A percentile compares a stretch with the other conserved stretches of the same genome.
phyloP scores from a whole-genome alignment of 345 rosid species.

The Boechera stricta region DNA sequence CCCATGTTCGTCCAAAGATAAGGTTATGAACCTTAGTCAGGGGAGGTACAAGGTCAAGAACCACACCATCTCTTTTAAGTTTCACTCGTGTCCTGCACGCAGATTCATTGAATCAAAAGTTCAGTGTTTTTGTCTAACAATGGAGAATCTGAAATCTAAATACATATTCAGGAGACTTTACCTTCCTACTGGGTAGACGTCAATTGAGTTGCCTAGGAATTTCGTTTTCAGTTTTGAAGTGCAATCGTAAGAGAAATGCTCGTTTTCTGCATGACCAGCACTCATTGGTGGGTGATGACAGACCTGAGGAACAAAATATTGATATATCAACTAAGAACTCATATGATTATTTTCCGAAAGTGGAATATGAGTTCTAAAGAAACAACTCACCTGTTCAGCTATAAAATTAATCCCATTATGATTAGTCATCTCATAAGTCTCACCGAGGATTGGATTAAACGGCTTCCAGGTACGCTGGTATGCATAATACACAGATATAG shows the following conservation, averaged over 20 bases:
- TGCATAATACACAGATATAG: constrained; percentile 53
- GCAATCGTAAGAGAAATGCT: constrained; percentile 67
- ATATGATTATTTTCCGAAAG: neutral
- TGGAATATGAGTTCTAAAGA: neutral
- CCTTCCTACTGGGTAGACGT: constrained; percentile 77
- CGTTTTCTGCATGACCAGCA: constrained; percentile 77
- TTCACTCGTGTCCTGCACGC: constrained; percentile 65
- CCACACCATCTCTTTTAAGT: constrained; percentile 69
- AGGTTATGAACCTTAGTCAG: constrained; percentile 68
- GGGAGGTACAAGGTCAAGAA: constrained; percentile 81
- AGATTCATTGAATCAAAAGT: neutral
- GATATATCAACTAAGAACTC: constrained; percentile 6
- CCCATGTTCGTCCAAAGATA: constrained; percentile 78
- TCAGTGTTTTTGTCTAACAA: neutral
- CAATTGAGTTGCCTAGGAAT: constrained; percentile 72
- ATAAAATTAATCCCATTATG: constrained; percentile 35
- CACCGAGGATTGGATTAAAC: constrained; percentile 44
- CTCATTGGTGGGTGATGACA: constrained; percentile 85
- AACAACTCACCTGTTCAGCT: constrained; percentile 32
- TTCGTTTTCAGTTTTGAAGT: constrained; percentile 76
- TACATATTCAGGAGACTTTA: constrained; percentile 5
- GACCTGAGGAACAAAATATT: constrained; percentile 50
- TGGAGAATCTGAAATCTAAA: neutral
- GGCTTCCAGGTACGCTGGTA: constrained; percentile 45
- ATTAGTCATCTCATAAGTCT: constrained; percentile 46